These are phyloP conservation scores for Saturnispora sanitii DNA, from an alignment of 805 yeast species.

Conservation along the genomic window DNA sequence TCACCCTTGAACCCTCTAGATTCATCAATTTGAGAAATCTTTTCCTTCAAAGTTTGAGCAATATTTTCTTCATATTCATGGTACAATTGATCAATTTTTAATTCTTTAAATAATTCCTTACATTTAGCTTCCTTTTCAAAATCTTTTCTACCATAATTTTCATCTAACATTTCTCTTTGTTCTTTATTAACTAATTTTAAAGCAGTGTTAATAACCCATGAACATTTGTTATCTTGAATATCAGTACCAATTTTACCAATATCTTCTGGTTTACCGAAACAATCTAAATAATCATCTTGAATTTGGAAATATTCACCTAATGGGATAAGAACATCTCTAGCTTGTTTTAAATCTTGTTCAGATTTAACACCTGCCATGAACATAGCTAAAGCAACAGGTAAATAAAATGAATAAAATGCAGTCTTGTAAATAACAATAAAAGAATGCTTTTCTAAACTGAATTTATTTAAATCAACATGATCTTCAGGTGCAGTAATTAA, in stretches of 20 bases:
- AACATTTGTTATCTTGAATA: constrained; percentile 95
- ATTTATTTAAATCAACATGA: constrained; percentile 77
- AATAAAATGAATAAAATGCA: constrained; percentile 92
- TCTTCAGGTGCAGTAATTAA: constrained; percentile 97
- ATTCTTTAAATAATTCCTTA: constrained; percentile 63
- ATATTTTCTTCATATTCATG: constrained; percentile 72
- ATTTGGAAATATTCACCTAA: constrained; percentile 98
- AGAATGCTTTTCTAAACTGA: constrained; percentile 81
- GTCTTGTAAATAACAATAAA: constrained; percentile 95
- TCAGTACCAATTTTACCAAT: constrained; percentile 99
- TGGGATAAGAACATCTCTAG: constrained; percentile 77
- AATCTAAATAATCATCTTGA: constrained; percentile 94
- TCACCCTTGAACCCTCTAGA: constrained; percentile 85
- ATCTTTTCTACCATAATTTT: constrained; percentile 83
- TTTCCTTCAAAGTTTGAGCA: constrained; percentile 51
- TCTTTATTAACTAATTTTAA: constrained; percentile 65
- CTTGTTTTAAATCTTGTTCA: constrained; percentile 76
- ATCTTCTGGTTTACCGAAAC: constrained; percentile 94
- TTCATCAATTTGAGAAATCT: constrained; percentile 74
- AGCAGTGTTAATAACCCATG: constrained; percentile 95
- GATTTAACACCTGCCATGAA: constrained; percentile 71
- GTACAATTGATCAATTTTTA: constrained; percentile 63
- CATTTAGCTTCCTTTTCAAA: constrained; percentile 54
- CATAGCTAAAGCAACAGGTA: constrained; percentile 97
- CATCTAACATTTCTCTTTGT: constrained; percentile 76